These are phyloP conservation scores for Nakazawaea siamensis DNA, from an alignment of 805 yeast species.

Conservation along the genomic window DNA sequence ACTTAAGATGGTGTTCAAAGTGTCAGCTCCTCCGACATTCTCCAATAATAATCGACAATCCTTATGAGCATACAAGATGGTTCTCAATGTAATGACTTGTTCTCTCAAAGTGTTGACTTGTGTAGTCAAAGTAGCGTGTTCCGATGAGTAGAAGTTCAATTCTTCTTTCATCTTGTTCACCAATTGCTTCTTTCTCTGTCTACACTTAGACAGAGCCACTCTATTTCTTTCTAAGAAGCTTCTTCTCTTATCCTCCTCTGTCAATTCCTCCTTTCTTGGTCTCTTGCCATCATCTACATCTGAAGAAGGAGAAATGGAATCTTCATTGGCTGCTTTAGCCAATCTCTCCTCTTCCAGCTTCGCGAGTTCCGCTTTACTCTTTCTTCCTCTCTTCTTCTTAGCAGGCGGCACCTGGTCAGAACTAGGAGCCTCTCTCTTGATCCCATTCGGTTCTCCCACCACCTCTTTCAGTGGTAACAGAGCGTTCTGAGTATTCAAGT, in stretches of 20 bases:
- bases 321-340: slow-evolving; percentile 5
- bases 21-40: slow-evolving; percentile 38
- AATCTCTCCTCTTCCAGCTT: slow-evolving; percentile 3
- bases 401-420: background rate
- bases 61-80: slow-evolving; percentile 40
- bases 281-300: slow-evolving; percentile 27
- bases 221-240: slow-evolving; percentile 86
- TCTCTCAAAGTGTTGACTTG: slow-evolving; percentile 54
- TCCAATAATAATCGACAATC: slow-evolving; percentile 34
- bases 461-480: background rate
- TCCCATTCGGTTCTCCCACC: background rate
- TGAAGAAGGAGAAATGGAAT: background rate
- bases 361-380: slow-evolving; percentile 1
- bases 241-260: slow-evolving; percentile 70
- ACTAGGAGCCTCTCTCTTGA: background rate
- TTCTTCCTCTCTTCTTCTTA: slow-evolving; percentile 8
- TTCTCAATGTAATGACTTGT: slow-evolving; percentile 42
- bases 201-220: slow-evolving; percentile 94
- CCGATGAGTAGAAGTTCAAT: slow-evolving; percentile 57
- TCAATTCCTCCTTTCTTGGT: slow-evolving; percentile 35
- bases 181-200: slow-evolving; percentile 89
- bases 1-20: slow-evolving; percentile 31
- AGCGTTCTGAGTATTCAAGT: background rate
- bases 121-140: slow-evolving; percentile 56
- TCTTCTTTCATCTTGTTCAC: slow-evolving; percentile 78